Base-by-base conservation (phyloP, 106 monocot genomes). In the Allium cepa region DNA sequence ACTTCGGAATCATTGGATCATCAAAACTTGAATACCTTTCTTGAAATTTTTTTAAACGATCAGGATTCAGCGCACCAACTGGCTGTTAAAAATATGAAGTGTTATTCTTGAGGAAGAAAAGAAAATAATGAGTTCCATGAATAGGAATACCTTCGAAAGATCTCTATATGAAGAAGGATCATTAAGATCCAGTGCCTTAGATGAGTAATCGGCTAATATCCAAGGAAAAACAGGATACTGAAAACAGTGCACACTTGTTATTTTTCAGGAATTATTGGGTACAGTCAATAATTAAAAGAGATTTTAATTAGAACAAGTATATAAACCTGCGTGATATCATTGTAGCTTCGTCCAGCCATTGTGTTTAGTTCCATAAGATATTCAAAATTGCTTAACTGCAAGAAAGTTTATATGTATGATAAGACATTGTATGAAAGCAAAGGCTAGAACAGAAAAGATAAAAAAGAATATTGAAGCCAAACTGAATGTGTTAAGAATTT, bases 191-290 rank as follows among this genome's bases (percentile, higher is more conserved):
- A 97, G 80, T 15, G 56, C 71, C 63, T 71, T 79, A 8, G 96
- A 97, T 51, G 59, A 60, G 69, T 97, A 97, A 77, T 97, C 96
- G 17, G 96, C 76, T 76, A 97, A 59, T 64, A 97, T 87, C 96
- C 96, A 97, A 51, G 96, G 96, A 50, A 97, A 97, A 87, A 97
- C 91, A 66, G 96, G 96, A 84, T 97, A 97, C 96, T 97, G 80
- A 71, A 87, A 75, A 63, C 26, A 59, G 49, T 61, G 49, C 28
- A 69, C 66, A 17, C 17, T 18, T 65, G 48, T 36, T 36, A 36
- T 36, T 36, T 36, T 36, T 64, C 65, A 67, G 74, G 49, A 59
- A 58, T 50, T 66, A 17, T 46, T 11, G 0, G 26, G 12, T 46
- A 57, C 36, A 47, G 58, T 36, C 36, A 36, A 36, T 5, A 64